A percentile compares a stretch with the other conserved stretches of the same genome.
Conservation (phyloP, 1,139 yeast genomes). For the Dujonia santamariae region DNA sequence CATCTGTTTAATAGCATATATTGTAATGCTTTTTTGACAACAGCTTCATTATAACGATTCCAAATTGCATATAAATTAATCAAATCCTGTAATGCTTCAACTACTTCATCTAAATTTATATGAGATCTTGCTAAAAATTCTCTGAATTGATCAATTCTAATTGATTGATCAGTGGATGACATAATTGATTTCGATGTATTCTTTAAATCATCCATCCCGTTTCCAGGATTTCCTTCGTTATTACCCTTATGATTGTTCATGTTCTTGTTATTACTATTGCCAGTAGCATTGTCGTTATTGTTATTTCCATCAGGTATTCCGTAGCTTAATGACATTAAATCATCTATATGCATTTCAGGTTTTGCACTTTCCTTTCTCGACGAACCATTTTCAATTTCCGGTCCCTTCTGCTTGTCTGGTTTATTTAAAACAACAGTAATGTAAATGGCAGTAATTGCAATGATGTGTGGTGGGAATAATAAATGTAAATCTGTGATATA, state of each 20-base stretch:
- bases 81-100: conserved; percentile 80
- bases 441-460: conserved; percentile 80
- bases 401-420: conserved; percentile 1
- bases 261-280: background rate
- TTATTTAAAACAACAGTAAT: conserved; percentile 60
- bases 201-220: conserved; percentile 16
- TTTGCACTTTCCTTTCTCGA: background rate
- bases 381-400: background rate
- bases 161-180: conserved; percentile 41
- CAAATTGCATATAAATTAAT: conserved; percentile 76
- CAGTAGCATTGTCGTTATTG: background rate
- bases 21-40: conserved; percentile 40
- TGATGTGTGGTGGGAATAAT: conserved; percentile 85
- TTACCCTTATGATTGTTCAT: background rate
- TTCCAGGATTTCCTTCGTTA: background rate
- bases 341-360: conserved; percentile 36
- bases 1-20: conserved; percentile 36
- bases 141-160: conserved; percentile 53
- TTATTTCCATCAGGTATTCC: conserved; percentile 12
- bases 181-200: conserved; percentile 26
- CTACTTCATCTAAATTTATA: conserved; percentile 70
- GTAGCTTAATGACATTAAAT: conserved; percentile 30
- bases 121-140: conserved; percentile 71
- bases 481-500: conserved; percentile 84
- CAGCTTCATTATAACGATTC: conserved; percentile 74